phyloP scores from a whole-genome alignment of 192 early-diverging fungal species.

The Coemansia guatemalensis region DNA sequence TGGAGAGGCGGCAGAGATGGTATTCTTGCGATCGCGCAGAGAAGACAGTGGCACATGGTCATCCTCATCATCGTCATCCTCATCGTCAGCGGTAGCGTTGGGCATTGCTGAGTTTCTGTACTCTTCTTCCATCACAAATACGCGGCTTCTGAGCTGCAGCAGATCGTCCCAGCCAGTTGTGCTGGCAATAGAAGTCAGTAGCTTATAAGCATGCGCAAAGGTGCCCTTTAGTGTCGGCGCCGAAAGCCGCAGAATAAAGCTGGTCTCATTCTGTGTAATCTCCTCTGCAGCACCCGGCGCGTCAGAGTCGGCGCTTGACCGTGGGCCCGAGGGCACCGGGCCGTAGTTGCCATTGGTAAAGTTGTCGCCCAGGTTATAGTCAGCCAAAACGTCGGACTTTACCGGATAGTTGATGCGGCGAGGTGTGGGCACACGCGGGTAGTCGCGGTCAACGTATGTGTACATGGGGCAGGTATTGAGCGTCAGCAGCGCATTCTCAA shows the following conservation, averaged over 20 bases:
- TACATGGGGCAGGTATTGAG: constrained; percentile 99
- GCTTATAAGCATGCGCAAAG: constrained; percentile 83
- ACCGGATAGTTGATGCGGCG: constrained; percentile 87
- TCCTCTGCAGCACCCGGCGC: constrained; percentile 43
- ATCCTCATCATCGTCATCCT: constrained; percentile 34
- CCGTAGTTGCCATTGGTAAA: constrained; percentile 35
- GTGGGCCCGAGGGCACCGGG: constrained; percentile 23
- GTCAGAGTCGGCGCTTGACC: constrained; percentile 38
- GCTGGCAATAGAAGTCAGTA: constrained; percentile 76
- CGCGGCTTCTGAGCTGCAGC: constrained; percentile 76
- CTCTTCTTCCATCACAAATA: constrained; percentile 99
- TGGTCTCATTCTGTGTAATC: constrained; percentile 42
- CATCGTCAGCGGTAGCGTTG: constrained; percentile 34
- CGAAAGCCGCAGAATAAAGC: constrained; percentile 77
- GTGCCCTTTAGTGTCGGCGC: constrained; percentile 91
- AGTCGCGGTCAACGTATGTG: constrained; percentile 82
- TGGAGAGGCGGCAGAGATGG: background rate
- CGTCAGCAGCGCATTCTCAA: constrained; percentile 80
- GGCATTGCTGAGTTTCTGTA: constrained; percentile 63
- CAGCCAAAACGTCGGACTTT: constrained; percentile 69
- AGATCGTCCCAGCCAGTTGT: constrained; percentile 97
- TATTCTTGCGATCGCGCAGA: constrained; percentile 22
- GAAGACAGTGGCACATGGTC: constrained; percentile 38
- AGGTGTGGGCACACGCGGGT: constrained; percentile 88
- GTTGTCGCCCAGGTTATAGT: constrained; percentile 45